These are phyloP conservation scores for Chrysochromulina tobinii DNA, from an alignment of 78 protist genomes.

Conservation along the genomic window DNA sequence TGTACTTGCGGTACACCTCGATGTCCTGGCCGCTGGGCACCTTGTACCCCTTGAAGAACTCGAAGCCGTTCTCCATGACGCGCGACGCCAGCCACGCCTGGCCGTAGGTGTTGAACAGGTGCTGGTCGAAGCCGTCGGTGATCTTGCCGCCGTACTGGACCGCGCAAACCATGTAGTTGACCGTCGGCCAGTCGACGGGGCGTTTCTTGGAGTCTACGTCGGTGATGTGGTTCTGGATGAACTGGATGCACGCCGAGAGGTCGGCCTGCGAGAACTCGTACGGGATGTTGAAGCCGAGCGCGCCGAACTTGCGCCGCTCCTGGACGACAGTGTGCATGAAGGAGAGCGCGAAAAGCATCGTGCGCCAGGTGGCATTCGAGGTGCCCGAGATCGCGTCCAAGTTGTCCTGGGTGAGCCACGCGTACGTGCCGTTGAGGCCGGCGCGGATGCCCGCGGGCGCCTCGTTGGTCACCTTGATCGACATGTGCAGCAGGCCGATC, in stretches of 20 bases:
- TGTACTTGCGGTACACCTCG: slow-evolving; percentile 24
- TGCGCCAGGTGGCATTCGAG: slow-evolving; percentile 70
- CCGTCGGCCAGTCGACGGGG: slow-evolving; percentile 75
- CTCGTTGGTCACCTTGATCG: slow-evolving; percentile 87
- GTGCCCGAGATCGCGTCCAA: slow-evolving; percentile 46
- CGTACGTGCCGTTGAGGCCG: slow-evolving; percentile 69
- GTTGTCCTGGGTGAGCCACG: slow-evolving; percentile 47
- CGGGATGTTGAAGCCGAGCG: slow-evolving; percentile 84
- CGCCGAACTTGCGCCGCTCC: slow-evolving; percentile 88
- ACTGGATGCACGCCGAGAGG: slow-evolving; percentile 62
- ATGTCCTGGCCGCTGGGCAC: slow-evolving; percentile 40
- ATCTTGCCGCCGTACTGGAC: slow-evolving; percentile 90
- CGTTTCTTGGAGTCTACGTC: neutral
- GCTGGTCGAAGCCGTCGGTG: slow-evolving; percentile 81
- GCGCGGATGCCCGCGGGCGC: slow-evolving; percentile 84
- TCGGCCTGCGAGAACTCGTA: slow-evolving; percentile 92
- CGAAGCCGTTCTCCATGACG: slow-evolving; percentile 42
- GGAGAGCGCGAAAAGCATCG: slow-evolving; percentile 65
- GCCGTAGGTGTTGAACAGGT: slow-evolving; percentile 63
- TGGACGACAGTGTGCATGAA: slow-evolving; percentile 82
- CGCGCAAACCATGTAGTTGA: slow-evolving; percentile 83
- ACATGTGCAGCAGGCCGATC: slow-evolving; percentile 75
- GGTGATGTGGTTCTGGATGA: slow-evolving; percentile 75
- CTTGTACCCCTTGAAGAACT: neutral
- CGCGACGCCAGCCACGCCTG: slow-evolving; percentile 26